phyloP scores from a whole-genome alignment of 768 basidiomycete species.

The Macrolepiota fuliginosa region DNA sequence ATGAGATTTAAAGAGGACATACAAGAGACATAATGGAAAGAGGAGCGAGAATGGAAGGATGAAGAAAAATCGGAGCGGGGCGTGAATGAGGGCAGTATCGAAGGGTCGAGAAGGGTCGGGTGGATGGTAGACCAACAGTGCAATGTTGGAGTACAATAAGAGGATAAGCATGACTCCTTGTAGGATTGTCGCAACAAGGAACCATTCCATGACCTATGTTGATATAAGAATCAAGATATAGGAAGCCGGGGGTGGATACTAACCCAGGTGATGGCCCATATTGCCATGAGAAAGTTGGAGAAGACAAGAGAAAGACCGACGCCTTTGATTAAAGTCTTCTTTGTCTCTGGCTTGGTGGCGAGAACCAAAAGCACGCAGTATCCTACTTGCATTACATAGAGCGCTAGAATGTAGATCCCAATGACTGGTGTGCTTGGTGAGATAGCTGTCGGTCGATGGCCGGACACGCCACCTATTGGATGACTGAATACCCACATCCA shows the following conservation, averaged over 20 bases:
- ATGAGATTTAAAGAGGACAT: constrained; percentile 22
- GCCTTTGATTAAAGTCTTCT: constrained; percentile 72
- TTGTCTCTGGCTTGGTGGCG: constrained; percentile 74
- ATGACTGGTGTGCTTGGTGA: constrained; percentile 63
- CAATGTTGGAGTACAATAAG: constrained; percentile 77
- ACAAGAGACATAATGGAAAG: constrained; percentile 62
- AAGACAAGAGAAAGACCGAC: constrained; percentile 78
- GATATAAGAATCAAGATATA: not conserved
- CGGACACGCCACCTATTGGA: constrained; percentile 45
- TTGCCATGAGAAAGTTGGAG: constrained; percentile 77
- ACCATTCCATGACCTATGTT: constrained; percentile 68
- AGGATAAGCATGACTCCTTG: constrained; percentile 68
- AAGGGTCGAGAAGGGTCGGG: constrained; percentile 61
- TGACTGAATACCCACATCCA: not conserved
- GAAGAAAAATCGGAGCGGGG: constrained; percentile 75
- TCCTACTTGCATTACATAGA: constrained; percentile 71
- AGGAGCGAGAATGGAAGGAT: constrained; percentile 52
- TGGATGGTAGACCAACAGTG: constrained; percentile 69
- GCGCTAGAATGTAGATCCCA: constrained; percentile 53
- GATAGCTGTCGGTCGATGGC: constrained; percentile 62
- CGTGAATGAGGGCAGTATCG: constrained; percentile 83
- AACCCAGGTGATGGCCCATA: constrained; percentile 81
- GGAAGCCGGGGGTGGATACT: constrained; percentile 14
- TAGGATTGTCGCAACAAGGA: constrained; percentile 71
- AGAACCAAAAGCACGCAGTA: constrained; percentile 80